Evolutionary conservation across 106 monocot species (phyloP).

Genomic region (Gastrodia elata): DNA sequence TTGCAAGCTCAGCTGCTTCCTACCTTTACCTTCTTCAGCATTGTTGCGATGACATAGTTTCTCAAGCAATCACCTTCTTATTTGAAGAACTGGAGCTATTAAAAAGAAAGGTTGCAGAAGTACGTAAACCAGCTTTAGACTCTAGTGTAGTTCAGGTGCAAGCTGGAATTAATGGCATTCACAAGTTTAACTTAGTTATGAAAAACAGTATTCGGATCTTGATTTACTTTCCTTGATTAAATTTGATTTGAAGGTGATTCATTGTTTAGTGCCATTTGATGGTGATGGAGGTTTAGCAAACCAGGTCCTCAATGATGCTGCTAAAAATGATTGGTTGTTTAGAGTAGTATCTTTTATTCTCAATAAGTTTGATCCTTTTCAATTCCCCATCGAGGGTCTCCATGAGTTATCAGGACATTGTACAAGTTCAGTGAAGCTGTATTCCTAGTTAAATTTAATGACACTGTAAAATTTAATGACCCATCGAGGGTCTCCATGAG

Average conservation of each 20-base stretch:
- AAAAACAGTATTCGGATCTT: constrained; percentile 23
- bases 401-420: constrained; percentile 48
- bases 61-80: constrained; percentile 48
- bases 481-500: constrained; percentile 39
- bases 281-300: constrained; percentile 14
- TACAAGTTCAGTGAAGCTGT: constrained; percentile 58
- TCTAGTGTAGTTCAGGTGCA: constrained; percentile 7
- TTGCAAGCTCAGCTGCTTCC: constrained; percentile 48
- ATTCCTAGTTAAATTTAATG: constrained; percentile 23
- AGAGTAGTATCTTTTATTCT: constrained; percentile 47
- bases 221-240: constrained; percentile 78
- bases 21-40: constrained; percentile 74
- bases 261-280: constrained; percentile 30
- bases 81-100: constrained; percentile 62
- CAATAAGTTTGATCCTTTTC: constrained; percentile 56
- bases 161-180: background rate
- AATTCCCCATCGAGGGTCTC: constrained; percentile 35
- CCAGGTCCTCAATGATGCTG: constrained; percentile 6
- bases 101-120: constrained; percentile 35
- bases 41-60: constrained; percentile 38
- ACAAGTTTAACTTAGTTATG: constrained; percentile 7
- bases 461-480: constrained; percentile 19
- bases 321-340: constrained; percentile 22
- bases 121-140: background rate
- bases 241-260: constrained; percentile 72